Conservation (phyloP, 768 basidiomycete genomes). For the Strobilomyces echinocephalus region DNA sequence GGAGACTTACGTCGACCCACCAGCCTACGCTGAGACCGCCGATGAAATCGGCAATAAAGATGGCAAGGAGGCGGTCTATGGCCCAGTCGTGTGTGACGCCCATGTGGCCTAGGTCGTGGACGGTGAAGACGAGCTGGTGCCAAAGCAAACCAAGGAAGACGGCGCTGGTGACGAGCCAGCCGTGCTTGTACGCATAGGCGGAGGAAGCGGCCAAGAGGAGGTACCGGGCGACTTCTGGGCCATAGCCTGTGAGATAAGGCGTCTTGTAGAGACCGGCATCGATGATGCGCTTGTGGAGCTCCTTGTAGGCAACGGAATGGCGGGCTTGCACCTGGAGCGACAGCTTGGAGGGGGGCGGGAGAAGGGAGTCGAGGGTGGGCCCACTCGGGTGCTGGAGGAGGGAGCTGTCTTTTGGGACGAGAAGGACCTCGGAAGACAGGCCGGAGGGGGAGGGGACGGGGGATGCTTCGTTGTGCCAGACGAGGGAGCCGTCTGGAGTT, state of each 20-base stretch:
- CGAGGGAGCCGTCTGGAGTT: slow-evolving; percentile 37
- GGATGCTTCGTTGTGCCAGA: slow-evolving; percentile 63
- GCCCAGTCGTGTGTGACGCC: slow-evolving; percentile 88
- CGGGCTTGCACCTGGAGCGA: slow-evolving; percentile 54
- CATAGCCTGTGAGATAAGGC: slow-evolving; percentile 82
- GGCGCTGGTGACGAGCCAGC: slow-evolving; percentile 72
- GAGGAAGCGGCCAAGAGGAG: slow-evolving; percentile 54
- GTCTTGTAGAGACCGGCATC: slow-evolving; percentile 83
- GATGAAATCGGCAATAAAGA: slow-evolving; percentile 75
- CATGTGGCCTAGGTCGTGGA: slow-evolving; percentile 93
- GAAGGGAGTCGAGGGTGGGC: slow-evolving; percentile 43
- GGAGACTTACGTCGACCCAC: slow-evolving; percentile 89
- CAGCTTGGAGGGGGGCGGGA: slow-evolving; percentile 49
- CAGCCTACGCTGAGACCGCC: slow-evolving; percentile 95
- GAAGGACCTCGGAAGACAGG: slow-evolving; percentile 54
- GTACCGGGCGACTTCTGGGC: slow-evolving; percentile 83
- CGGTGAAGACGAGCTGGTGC: slow-evolving; percentile 92
- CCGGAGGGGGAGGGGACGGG: slow-evolving; percentile 35
- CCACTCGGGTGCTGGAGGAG: slow-evolving; percentile 27
- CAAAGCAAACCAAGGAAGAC: slow-evolving; percentile 82
- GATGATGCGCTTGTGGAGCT: slow-evolving; percentile 67
- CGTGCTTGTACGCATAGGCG: slow-evolving; percentile 53
- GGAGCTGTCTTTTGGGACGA: slow-evolving; percentile 44
- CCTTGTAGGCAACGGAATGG: slow-evolving; percentile 75
- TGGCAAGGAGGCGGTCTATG: slow-evolving; percentile 74